phyloP scores from a whole-genome alignment of 306 rosid genomes.

The Casuarina equisetifolia region DNA sequence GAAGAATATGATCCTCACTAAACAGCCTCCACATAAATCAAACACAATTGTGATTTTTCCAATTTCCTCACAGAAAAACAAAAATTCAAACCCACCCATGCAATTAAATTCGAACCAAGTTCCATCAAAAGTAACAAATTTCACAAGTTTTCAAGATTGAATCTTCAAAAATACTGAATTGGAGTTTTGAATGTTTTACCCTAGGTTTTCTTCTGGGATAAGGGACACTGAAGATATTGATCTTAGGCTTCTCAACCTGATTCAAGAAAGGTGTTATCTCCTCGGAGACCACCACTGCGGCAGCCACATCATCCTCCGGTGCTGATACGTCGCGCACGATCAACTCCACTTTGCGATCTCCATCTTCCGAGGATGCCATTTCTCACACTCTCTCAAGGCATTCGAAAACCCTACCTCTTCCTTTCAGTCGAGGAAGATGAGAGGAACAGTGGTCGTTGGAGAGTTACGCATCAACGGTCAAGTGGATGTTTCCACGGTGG shows the following conservation, averaged over 20 bases:
- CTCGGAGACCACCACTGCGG: slow-evolving; percentile 29
- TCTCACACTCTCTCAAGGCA: background rate
- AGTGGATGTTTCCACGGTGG: background rate
- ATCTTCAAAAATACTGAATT: background rate
- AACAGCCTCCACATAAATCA: background rate
- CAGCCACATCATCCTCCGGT: slow-evolving; percentile 27
- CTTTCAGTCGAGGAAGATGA: background rate
- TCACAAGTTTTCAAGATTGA: background rate
- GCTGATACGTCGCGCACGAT: slow-evolving; percentile 38
- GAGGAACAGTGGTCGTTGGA: slow-evolving; percentile 10
- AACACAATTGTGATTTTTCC: background rate
- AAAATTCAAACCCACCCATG: background rate
- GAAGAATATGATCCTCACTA: background rate
- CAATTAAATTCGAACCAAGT: background rate
- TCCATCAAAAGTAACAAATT: background rate
- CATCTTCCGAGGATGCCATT: slow-evolving; percentile 46
- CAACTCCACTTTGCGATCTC: slow-evolving; percentile 52
- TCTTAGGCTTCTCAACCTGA: slow-evolving; percentile 57
- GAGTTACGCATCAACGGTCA: slow-evolving; percentile 36
- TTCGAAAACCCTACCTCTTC: slow-evolving; percentile 12
- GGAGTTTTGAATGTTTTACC: slow-evolving; percentile 30
- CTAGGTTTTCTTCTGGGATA: slow-evolving; percentile 60
- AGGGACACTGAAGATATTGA: slow-evolving; percentile 75
- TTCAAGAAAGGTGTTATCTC: slow-evolving; percentile 61
- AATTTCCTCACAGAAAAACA: background rate